Conservation (phyloP, 768 basidiomycete species). For the Trametes elegans region DNA sequence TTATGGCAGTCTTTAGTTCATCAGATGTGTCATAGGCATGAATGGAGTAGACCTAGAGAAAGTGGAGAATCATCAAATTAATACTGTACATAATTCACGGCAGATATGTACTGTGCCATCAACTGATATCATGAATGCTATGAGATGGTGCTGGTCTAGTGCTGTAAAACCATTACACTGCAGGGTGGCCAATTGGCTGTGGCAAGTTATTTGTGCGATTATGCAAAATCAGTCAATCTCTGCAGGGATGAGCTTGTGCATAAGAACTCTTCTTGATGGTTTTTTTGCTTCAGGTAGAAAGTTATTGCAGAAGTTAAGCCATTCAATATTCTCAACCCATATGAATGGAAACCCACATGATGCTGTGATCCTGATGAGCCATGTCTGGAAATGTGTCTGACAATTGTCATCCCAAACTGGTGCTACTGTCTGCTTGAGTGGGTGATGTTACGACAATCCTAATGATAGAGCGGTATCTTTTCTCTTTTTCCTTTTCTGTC, state of each 20-base stretch:
- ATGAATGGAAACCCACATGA: not conserved
- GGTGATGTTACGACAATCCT: too few relatives aligned
- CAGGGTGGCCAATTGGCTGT: not conserved
- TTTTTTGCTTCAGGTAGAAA: not conserved
- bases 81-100: not conserved
- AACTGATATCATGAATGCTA: not conserved
- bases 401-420: not conserved
- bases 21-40: conserved; percentile 28
- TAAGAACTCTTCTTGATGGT: not conserved
- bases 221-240: not conserved
- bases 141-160: not conserved
- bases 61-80: not conserved
- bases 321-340: not conserved
- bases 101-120: not conserved
- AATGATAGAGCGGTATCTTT: too few relatives aligned
- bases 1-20: conserved; percentile 33
- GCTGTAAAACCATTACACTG: not conserved
- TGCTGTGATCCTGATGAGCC: not conserved
- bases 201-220: not conserved
- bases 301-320: not conserved
- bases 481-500: too few relatives aligned
- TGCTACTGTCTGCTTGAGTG: not conserved
- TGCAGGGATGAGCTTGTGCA: not conserved
- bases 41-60: not conserved
- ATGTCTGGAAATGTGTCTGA: not conserved